Percentiles rank a stretch among this genome's conserved stretches.
Evolutionary conservation across 2,329 filamentous ascomycete species (phyloP).

Genomic region (Arthrobotrys megalospora): DNA sequence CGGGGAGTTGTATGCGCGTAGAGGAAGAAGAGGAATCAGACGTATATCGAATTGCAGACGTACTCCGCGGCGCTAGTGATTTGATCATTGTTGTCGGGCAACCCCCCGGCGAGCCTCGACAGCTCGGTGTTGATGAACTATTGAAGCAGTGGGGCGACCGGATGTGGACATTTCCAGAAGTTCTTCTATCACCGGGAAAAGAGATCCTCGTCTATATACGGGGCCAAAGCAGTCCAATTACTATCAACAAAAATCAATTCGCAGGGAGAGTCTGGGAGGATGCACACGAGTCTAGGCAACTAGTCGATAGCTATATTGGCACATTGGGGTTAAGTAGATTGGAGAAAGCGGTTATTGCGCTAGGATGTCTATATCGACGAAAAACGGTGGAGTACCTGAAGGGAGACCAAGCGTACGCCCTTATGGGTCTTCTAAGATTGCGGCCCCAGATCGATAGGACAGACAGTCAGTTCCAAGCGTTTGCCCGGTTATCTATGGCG

Average conservation of each 20-base stretch:
- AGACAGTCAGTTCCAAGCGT: constrained; percentile 67
- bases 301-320: constrained; percentile 66
- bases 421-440: constrained; percentile 67
- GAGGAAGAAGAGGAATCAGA: constrained; percentile 18
- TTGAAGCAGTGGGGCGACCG: constrained; percentile 64
- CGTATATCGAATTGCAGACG: constrained; percentile 64
- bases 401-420: constrained; percentile 66
- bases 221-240: constrained; percentile 59
- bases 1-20: constrained; percentile 43
- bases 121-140: neutral
- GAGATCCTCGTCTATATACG: constrained; percentile 64
- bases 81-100: constrained; percentile 62
- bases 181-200: constrained; percentile 63
- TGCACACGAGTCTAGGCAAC: constrained; percentile 63
- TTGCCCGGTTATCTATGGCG: constrained; percentile 65
- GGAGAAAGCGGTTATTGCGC: constrained; percentile 65
- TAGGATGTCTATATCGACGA: constrained; percentile 65
- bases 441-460: constrained; percentile 66
- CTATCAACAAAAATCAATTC: constrained; percentile 66
- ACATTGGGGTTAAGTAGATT: constrained; percentile 66
- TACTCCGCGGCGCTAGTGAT: constrained; percentile 62
- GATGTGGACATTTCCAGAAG: constrained; percentile 66
- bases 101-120: neutral
- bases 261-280: constrained; percentile 64
- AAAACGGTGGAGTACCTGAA: neutral